Conservation (phyloP, 768 basidiomycete species). For the Leccinum sublutescens region DNA sequence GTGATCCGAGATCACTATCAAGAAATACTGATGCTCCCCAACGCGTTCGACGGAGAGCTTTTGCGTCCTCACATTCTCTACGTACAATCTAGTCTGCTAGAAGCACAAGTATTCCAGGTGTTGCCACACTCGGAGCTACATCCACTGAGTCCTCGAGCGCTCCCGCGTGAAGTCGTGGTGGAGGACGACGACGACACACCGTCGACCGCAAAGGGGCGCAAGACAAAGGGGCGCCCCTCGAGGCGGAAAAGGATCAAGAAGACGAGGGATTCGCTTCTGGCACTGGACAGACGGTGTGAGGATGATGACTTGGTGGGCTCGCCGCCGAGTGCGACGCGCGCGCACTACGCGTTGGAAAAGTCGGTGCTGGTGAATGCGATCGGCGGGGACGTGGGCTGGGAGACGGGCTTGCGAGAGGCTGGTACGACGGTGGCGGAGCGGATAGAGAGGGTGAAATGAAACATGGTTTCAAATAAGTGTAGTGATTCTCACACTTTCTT, state of each 20-base stretch:
- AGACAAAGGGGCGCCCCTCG: constrained; percentile 63
- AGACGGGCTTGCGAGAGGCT: constrained; percentile 41
- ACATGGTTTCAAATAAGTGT: not conserved
- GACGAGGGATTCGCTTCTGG: constrained; percentile 47
- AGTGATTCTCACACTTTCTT: constrained; percentile 2
- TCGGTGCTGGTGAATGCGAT: constrained; percentile 38
- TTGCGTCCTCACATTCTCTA: constrained; percentile 46
- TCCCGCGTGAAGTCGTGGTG: constrained; percentile 68
- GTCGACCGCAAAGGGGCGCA: constrained; percentile 26
- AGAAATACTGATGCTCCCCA: constrained; percentile 49
- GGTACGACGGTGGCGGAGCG: constrained; percentile 51
- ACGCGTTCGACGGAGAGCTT: constrained; percentile 38
- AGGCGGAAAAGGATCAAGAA: constrained; percentile 58
- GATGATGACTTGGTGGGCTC: not conserved
- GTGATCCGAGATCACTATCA: constrained; percentile 52
- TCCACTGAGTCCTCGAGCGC: constrained; percentile 57
- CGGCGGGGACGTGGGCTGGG: constrained; percentile 20
- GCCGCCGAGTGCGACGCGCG: constrained; percentile 32
- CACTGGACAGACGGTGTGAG: constrained; percentile 51
- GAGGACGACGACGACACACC: constrained; percentile 31
- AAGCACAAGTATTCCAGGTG: constrained; percentile 55
- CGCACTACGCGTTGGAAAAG: constrained; percentile 46
- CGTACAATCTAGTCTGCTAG: constrained; percentile 47
- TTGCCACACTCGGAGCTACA: constrained; percentile 50
- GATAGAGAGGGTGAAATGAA: constrained; percentile 35